Evolutionary conservation across 768 basidiomycete species (phyloP).

Genomic region (Tricholoma bakamatsutake): DNA sequence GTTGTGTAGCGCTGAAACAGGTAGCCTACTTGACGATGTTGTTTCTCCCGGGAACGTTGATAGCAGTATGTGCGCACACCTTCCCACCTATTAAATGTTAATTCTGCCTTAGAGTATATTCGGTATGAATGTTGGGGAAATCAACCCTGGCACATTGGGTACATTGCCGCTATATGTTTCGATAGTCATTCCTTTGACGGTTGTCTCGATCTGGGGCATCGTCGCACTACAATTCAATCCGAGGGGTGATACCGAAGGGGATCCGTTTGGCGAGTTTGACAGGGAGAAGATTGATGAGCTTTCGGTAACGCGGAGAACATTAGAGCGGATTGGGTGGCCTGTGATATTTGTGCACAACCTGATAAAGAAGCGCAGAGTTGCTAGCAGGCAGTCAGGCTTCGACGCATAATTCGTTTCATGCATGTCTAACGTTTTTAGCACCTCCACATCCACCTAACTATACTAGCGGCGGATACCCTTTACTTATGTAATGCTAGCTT

Average conservation of each 20-base stretch:
- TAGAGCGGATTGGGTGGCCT: slow-evolving; percentile 14
- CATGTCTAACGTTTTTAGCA: too few relatives aligned
- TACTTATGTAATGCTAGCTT: too few relatives aligned
- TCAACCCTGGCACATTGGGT: slow-evolving; percentile 24
- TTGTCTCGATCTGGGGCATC: slow-evolving; percentile 39
- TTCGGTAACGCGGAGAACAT: slow-evolving; percentile 5
- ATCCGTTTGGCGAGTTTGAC: too few relatives aligned
- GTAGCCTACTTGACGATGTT: slow-evolving; percentile 57
- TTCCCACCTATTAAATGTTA: background rate
- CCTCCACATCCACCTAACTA: too few relatives aligned
- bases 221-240: slow-evolving; percentile 38
- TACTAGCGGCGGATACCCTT: too few relatives aligned
- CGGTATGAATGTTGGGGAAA: slow-evolving; percentile 49
- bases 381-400: too few relatives aligned
- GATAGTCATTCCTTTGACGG: slow-evolving; percentile 34
- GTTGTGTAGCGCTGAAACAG: slow-evolving; percentile 38
- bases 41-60: slow-evolving; percentile 52
- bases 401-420: background rate
- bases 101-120: slow-evolving; percentile 35
- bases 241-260: background rate
- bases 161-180: slow-evolving; percentile 35
- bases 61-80: slow-evolving; percentile 27
- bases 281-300: background rate
- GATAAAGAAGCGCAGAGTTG: background rate
- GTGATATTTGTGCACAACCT: slow-evolving; percentile 4